These are phyloP conservation scores for Musa itinerans DNA, from an alignment of 176 grass and related monocot species.

Conservation along the genomic window DNA sequence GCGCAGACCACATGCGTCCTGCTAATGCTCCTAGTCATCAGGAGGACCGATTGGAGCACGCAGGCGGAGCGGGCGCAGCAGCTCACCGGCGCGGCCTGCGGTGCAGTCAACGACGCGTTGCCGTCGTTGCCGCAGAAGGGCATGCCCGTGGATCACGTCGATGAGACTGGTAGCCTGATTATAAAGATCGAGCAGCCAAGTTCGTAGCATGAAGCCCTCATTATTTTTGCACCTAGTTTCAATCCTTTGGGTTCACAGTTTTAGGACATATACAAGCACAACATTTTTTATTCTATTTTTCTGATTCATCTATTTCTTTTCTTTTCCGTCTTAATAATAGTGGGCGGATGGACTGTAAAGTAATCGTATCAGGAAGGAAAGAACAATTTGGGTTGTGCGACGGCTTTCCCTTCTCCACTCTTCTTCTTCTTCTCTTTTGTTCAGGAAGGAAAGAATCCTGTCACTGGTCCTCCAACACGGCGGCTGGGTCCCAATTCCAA, in stretches of 20 bases:
- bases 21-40: conserved; percentile 8
- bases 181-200: not conserved
- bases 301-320: too few relatives aligned
- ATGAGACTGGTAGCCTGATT: not conserved
- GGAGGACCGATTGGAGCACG: not conserved
- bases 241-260: not conserved
- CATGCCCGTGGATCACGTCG: not conserved
- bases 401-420: too few relatives aligned
- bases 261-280: not conserved
- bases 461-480: too few relatives aligned
- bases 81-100: conserved; percentile 8
- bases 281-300: too few relatives aligned
- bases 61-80: conserved; percentile 18
- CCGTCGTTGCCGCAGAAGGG: not conserved
- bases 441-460: too few relatives aligned
- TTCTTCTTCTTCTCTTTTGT: too few relatives aligned
- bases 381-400: too few relatives aligned
- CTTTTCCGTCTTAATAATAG: too few relatives aligned
- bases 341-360: too few relatives aligned
- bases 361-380: too few relatives aligned
- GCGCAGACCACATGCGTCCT: conserved; percentile 2
- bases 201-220: not conserved
- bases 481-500: too few relatives aligned
- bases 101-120: not conserved
- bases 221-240: not conserved